These are phyloP conservation scores for Cnidoscolus chayamansa DNA, from an alignment of 441 rosid genomes.

Conservation along the genomic window DNA sequence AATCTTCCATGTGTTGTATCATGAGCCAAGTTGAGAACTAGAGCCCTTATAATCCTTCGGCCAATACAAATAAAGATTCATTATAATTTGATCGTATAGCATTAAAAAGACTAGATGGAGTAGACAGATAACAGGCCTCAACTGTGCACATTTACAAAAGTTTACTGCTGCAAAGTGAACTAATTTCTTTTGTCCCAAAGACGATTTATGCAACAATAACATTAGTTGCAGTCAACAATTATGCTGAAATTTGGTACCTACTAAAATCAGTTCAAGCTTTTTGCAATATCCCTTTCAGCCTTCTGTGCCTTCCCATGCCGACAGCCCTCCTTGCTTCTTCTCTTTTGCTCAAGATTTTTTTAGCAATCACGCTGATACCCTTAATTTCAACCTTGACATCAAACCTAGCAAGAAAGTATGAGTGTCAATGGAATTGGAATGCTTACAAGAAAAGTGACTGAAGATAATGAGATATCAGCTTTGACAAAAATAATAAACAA, in stretches of 20 bases:
- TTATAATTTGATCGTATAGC: background rate
- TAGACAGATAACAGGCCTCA: background rate
- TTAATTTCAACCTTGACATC: conserved; percentile 33
- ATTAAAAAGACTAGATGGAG: background rate
- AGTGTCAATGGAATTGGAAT: conserved; percentile 26
- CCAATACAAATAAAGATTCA: background rate
- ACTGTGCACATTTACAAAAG: background rate
- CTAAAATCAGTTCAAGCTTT: conserved; percentile 26
- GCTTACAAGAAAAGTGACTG: conserved; percentile 30
- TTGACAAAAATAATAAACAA: background rate
- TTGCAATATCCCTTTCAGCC: conserved; percentile 35
- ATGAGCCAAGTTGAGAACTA: background rate
- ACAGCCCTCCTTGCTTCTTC: conserved; percentile 39
- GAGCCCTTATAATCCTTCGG: background rate
- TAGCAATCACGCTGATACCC: conserved; percentile 28
- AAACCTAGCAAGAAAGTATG: conserved; percentile 27
- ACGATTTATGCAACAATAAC: background rate
- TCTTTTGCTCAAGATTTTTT: conserved; percentile 36
- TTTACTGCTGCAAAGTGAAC: background rate
- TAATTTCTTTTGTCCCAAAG: background rate
- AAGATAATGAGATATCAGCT: conserved; percentile 17
- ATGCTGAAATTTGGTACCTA: conserved; percentile 25
- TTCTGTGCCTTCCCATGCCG: conserved; percentile 28
- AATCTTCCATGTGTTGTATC: background rate
- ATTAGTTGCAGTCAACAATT: conserved; percentile 28